Evolutionary conservation across 768 basidiomycete species (phyloP), one percentile per base, ranked within the genome.

Genomic region (Hygrocybe punicea): DNA sequence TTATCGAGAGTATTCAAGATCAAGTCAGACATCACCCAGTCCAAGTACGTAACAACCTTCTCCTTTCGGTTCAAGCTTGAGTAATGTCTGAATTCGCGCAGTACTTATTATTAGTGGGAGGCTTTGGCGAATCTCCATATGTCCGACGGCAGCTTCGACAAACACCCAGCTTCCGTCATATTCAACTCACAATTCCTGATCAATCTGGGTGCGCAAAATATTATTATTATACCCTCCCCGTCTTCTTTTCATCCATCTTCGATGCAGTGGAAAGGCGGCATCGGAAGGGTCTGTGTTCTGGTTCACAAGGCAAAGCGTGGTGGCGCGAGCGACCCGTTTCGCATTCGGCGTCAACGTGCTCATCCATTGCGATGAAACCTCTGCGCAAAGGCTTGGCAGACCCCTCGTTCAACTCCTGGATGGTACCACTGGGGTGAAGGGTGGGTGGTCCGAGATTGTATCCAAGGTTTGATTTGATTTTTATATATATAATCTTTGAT

Each of bases 281-380:
- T 53, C 52, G 17, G 52, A 53, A 40, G 52, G 52, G n/a, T 37
- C 52, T 25, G 52, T 53, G 17, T 44, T 53, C 11, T 53, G 52
- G 52, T 16, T 17, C 17, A 37, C 25, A 4, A 53, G 40, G 14
- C 42, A 24, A 36, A 53, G 40, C n/a, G 52, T 53, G 17, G 52
- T 53, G 4, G 52, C 52, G 3, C 36, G 52, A 14, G 52, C 52
- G 21, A 53, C 52, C 17, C 52, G 52, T 6, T 53, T 53, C 21
- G 52, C 52, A 16, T 53, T 53, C n/a, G 52, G 52, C 36, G 36
- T 37, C 52, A 25, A 14, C n/a, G 40, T 53, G 21, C 19, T 53
- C 8, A 35, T 53, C 25, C 17, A 9, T 14, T 53, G 52, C n/a
- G 17, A 11, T 8, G 36, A n/a, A 13, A 9, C 42, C 14, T 2